Base-by-base conservation (phyloP, 352 stramenopile species). In the Globisporangium solare region DNA sequence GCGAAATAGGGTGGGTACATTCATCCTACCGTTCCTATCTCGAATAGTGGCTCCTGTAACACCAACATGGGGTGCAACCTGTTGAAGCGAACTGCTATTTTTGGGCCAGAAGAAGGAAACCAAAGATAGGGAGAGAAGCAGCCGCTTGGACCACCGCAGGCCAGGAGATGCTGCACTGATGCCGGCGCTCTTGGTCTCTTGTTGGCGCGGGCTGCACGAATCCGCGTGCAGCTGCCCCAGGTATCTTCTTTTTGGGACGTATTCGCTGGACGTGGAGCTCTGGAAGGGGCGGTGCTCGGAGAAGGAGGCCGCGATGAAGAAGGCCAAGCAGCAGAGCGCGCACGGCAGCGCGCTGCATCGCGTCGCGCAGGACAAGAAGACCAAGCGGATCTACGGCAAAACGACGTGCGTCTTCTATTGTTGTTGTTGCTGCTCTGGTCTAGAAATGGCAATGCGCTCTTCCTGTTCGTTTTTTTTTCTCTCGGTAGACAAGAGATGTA, bases 401-500 rank as follows among this genome's bases (percentile, higher is more conserved):
- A 76, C 71, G 4, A 74, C 60, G 76, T 84, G 47, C 59, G 66
- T 22, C 41, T 21, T 32, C 32, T n/a, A n/a, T n/a, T n/a, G n/a
- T n/a, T n/a, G n/a, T n/a, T 48, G 15, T 8, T 2, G 6, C 11
- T 42, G 39, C 3, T 12, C 6, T 18, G 27, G 32, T 17, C 35
- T 18, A 21, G 5, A n/a, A 11, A 20, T 17, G 1, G 10, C 24
- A 31, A 53, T 35, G n/a, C 37, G 8, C n/a, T n/a, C n/a, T n/a
- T n/a, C n/a, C n/a, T n/a, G n/a, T n/a, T n/a, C n/a, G n/a, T n/a
- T 10, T 31, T 32, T 7, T 6, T 15, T 27, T 10, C 20, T 20
- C 31, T 54, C 22, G 13, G 6, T 53, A 90, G 76, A 37, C 69
- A 86, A 45, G 77, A 87, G 61, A 90, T 90, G 77, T 73, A 87